Conservation (phyloP, 108 stramenopile species). For the Epithemia pelagica region DNA sequence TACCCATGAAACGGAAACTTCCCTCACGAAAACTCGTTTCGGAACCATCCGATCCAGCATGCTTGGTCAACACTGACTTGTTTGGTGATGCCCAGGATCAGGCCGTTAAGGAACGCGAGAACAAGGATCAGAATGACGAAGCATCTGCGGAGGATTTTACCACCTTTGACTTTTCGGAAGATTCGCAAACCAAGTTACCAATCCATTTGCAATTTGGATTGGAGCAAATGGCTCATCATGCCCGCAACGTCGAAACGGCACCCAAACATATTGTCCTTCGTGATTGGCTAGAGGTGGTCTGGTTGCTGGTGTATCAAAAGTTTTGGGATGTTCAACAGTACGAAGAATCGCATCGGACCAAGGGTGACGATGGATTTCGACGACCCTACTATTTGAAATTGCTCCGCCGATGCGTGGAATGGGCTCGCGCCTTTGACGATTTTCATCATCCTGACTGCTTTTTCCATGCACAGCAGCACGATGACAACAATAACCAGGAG, state of each 20-base stretch:
- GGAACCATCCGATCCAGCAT: slow-evolving; percentile 35
- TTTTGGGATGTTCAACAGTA: slow-evolving; percentile 57
- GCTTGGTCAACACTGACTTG: slow-evolving; percentile 30
- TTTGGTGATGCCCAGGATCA: slow-evolving; percentile 17
- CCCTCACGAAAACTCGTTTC: slow-evolving; percentile 10
- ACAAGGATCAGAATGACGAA: slow-evolving; percentile 13
- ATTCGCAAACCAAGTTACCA: slow-evolving; percentile 27
- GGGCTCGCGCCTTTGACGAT: slow-evolving; percentile 43
- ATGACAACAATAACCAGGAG: background rate
- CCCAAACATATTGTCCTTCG: slow-evolving; percentile 53
- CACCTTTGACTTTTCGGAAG: background rate
- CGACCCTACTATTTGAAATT: slow-evolving; percentile 56
- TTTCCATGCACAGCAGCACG: background rate
- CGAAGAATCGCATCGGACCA: slow-evolving; percentile 65
- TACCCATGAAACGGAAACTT: slow-evolving; percentile 8
- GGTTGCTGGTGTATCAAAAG: slow-evolving; percentile 46
- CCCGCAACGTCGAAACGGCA: slow-evolving; percentile 39
- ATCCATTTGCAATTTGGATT: slow-evolving; percentile 62
- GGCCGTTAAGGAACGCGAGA: slow-evolving; percentile 2
- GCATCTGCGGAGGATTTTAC: background rate
- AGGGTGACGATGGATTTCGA: slow-evolving; percentile 52
- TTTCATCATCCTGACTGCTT: slow-evolving; percentile 20
- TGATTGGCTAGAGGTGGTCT: slow-evolving; percentile 63
- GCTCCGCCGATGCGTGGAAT: slow-evolving; percentile 53
- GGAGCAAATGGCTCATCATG: slow-evolving; percentile 74